Base-by-base conservation (phyloP, 2,329 filamentous ascomycete species). In the Pezicula neosporulosa region DNA sequence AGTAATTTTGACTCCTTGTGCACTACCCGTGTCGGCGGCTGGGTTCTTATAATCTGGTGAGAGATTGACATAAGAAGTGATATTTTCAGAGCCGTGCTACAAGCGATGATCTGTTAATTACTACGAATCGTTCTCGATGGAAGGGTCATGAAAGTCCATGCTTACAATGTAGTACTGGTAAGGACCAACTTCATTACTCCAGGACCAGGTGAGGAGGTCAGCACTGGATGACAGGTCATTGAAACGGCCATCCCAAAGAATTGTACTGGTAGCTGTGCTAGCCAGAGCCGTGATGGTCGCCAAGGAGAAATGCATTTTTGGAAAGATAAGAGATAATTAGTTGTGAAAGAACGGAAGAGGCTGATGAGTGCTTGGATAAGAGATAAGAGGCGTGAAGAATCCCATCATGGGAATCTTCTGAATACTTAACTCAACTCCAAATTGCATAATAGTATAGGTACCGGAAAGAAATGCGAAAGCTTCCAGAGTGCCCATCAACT, bases 141-240 rank as follows among this genome's bases (percentile, higher is more conserved):
- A 12, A 18, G 10, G 33, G 4, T 24, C 7, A 4, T 24, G 3
- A 24, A 24, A 24, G 24, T 6, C 24, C 7, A 24, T 4, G 24
- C 60, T 47, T 46, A 62, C 62, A 65, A 89, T 89, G 72, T 89
- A 89, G 74, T 86, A 89, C 68, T 89, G 86, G 70, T 87, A 90
- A 0, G 82, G 78, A 1, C 83, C 83, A 60, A 86, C 81, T 68
- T 85, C 79, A 66, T 82, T 86, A n/a, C 75, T 75, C 78, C 80
- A 89, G 4, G 78, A 83, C 84, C 84, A 86, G 38, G 77, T 76
- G 60, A 75, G 71, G 28, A 86, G 73, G 64, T 85, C 82, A 2
- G 72, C 60, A 39, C 74, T 74, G 8, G 76, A 71, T 15, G 71
- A 69, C 57, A 83, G 70, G 51, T 81, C 77, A 66, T 86, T 86